Evolutionary conservation across 2,329 filamentous ascomycete genomes (phyloP).

Genomic region (Neofusicoccum kwambonambiense): DNA sequence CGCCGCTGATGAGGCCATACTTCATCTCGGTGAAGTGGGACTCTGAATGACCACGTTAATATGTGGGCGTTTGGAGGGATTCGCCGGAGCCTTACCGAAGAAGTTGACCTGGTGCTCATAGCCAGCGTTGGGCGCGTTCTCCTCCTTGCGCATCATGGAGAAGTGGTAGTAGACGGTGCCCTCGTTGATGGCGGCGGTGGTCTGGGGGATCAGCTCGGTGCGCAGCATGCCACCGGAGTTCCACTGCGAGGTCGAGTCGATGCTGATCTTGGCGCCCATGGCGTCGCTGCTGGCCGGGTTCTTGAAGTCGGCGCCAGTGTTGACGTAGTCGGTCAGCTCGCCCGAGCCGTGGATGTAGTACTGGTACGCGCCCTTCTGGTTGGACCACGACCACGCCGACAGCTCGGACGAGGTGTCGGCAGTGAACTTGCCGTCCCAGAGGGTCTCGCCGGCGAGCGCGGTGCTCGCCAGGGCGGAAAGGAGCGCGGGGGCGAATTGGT

Average conservation of each 20-base stretch:
- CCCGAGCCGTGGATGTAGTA: conserved; percentile 72
- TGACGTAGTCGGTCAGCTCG: conserved; percentile 59
- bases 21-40: conserved; percentile 75
- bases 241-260: conserved; percentile 65
- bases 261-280: conserved; percentile 67
- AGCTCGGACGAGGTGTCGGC: conserved; percentile 49
- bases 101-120: conserved; percentile 68
- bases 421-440: conserved; percentile 69
- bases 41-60: conserved; percentile 47
- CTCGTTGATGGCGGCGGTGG: conserved; percentile 60
- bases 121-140: conserved; percentile 60
- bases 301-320: conserved; percentile 60
- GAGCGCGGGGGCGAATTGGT: not conserved
- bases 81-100: conserved; percentile 7
- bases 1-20: conserved; percentile 59
- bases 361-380: conserved; percentile 68
- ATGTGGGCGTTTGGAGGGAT: not conserved
- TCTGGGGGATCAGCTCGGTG: conserved; percentile 73
- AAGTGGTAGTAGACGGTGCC: conserved; percentile 73
- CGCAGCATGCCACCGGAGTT: conserved; percentile 71
- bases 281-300: conserved; percentile 63
- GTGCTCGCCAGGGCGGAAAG: conserved; percentile 2
- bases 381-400: conserved; percentile 66
- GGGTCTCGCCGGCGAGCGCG: conserved; percentile 19
- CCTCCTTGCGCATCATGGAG: conserved; percentile 59